phyloP scores from a whole-genome alignment of 2,329 filamentous ascomycete species.

The Aureobasidium sp. region DNA sequence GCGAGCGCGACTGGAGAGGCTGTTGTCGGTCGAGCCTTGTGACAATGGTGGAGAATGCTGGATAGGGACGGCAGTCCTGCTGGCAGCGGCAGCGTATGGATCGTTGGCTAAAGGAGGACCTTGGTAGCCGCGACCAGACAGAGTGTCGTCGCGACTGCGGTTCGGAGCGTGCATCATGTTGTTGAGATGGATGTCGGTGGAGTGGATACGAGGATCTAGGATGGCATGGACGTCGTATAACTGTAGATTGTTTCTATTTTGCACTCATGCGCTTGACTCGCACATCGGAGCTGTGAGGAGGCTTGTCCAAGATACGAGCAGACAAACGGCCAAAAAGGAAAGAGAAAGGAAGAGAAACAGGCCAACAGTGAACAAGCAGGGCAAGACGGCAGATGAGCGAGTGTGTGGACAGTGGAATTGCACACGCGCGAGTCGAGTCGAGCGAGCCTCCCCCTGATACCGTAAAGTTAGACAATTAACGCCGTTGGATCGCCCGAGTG shows the following conservation, averaged over 20 bases:
- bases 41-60: conserved; percentile 29
- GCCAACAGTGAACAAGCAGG: background rate
- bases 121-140: conserved; percentile 43
- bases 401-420: conserved; percentile 1
- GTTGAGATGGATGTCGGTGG: background rate
- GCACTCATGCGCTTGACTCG: conserved; percentile 7
- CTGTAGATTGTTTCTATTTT: conserved; percentile 5
- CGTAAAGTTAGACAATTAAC: conserved; percentile 8
- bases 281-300: background rate
- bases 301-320: background rate
- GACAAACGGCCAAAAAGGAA: background rate
- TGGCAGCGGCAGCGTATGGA: conserved; percentile 19
- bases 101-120: conserved; percentile 37
- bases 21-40: conserved; percentile 31
- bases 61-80: conserved; percentile 23
- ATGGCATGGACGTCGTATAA: conserved; percentile 13
- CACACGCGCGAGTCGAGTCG: conserved; percentile 6
- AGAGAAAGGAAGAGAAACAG: background rate
- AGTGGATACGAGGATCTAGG: conserved; percentile 12
- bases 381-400: background rate
- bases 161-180: conserved; percentile 13
- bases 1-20: conserved; percentile 16
- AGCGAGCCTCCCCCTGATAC: conserved; percentile 11
- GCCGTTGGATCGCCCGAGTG: background rate
- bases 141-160: conserved; percentile 3